Evolutionary conservation across 1,139 yeast species (phyloP), one percentile per base, ranked within the genome.

Genomic region (Suhomyces ambrosiae): DNA sequence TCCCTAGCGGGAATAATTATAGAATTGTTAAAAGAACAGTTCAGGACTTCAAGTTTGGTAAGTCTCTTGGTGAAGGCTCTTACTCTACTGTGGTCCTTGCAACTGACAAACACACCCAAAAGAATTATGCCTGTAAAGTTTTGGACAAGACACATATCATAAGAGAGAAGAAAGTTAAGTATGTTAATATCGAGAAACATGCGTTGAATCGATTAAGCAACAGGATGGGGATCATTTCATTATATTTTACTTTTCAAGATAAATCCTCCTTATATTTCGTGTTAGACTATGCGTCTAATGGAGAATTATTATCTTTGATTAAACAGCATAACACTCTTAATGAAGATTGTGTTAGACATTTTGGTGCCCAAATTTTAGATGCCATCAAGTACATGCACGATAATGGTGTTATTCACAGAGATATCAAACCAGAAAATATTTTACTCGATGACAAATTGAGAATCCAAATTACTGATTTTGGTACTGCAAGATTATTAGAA

Each of bases 181-280:
- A 92, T 56, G 98, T 92, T 42, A 90, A 90, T 55, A 92, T 94
- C 42, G 98, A 94, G 61, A 92, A 92, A 61, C 88, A 88, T 53
- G 92, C 97, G 2, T 70, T 94, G 51, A 89, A 90, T 58, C 65
- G 95, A 28, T 69, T 92, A 40, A 92, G 90, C 21, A 82, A 84
- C 39, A 44, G 73, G 31, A 53, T 60, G 30, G 98, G 98, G 1
- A 79, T 92, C 31, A 89, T 92, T 15, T 82, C 92, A 12, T 71
- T 92, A 32, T 87, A 86, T 56, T 94, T 87, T 60, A 92, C 98
- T 0, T 92, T 92, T 60, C 98, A 92, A 58, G 98, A 94, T 60
- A 86, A 86, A 39, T 78, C 81, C 40, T 84, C 90, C 10, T 70
- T 94, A 34, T 92, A 89, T 61, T 94, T 88, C 64, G 98, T 92